A percentile compares a stretch with the other conserved stretches of the same genome.
Evolutionary conservation across 164 flowering plant genomes (phyloP).

Genomic region (Cinnamomum chago): DNA sequence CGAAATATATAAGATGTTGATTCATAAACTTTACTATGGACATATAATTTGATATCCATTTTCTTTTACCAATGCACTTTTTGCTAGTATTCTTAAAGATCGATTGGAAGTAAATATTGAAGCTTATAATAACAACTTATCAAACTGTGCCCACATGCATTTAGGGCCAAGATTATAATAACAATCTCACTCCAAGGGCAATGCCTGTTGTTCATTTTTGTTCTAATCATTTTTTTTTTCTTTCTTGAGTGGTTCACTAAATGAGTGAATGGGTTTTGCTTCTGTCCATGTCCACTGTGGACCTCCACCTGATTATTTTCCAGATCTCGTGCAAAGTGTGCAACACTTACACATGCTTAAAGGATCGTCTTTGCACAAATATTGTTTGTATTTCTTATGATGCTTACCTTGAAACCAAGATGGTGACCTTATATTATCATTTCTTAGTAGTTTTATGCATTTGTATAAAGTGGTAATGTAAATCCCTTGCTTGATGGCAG

Average conservation of each 20-base stretch:
- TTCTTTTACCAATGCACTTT: not conserved
- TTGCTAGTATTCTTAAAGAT: not conserved
- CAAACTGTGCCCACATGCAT: not conserved
- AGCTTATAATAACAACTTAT: no score
- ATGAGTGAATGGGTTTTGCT: not conserved
- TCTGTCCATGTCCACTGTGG: not conserved
- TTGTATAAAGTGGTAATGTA: not conserved
- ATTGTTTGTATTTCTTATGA: not conserved
- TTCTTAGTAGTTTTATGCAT: not conserved
- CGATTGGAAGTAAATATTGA: not conserved
- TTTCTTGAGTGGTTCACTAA: not conserved
- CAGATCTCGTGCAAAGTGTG: not conserved
- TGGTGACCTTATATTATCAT: not conserved
- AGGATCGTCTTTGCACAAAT: no score
- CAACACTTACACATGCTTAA: no score
- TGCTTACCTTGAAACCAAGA: not conserved
- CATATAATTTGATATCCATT: not conserved
- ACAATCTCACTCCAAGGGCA: no score
- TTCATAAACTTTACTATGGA: not conserved
- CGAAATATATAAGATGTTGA: not conserved
- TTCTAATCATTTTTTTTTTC: not conserved
- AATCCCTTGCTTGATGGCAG: slow-evolving; percentile 23
- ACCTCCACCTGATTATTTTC: not conserved
- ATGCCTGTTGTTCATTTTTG: not conserved
- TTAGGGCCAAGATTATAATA: not conserved